A percentile compares a stretch with the other conserved stretches of the same genome.
Evolutionary conservation across 495 filamentous ascomycete species (phyloP).

Genomic region (Tuber aestivum): DNA sequence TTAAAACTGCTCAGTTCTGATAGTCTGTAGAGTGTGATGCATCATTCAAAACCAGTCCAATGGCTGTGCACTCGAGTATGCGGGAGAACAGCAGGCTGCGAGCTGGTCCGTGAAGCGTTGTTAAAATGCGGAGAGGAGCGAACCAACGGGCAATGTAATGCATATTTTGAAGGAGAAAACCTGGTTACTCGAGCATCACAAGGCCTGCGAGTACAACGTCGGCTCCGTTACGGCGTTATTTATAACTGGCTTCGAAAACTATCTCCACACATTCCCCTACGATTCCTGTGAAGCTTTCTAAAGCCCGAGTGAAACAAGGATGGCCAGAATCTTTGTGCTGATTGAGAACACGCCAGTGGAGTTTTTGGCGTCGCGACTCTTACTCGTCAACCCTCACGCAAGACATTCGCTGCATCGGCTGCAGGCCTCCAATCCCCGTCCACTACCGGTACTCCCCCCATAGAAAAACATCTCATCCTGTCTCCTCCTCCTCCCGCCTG

Average conservation of each 20-base stretch:
- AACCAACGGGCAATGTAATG: background rate
- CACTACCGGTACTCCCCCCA: background rate
- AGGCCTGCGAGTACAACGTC: background rate
- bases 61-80: background rate
- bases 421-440: background rate
- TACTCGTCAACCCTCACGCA: background rate
- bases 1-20: background rate
- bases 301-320: slow-evolving; percentile 3
- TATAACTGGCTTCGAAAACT: background rate
- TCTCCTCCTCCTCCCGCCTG: background rate
- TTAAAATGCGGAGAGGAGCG: background rate
- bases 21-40: background rate
- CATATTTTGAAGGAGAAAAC: background rate
- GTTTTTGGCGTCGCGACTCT: background rate
- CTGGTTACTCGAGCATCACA: background rate
- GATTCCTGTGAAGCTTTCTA: background rate
- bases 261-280: slow-evolving; percentile 1
- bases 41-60: slow-evolving; percentile 3
- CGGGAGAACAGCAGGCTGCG: background rate
- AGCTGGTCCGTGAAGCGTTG: background rate
- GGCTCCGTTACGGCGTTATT: background rate
- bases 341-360: background rate
- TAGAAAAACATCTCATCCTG: slow-evolving; percentile 1
- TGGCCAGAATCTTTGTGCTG: background rate
- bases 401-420: background rate